These are phyloP conservation scores for Podila clonocystis DNA, from an alignment of 192 early-diverging fungal species.

Conservation along the genomic window DNA sequence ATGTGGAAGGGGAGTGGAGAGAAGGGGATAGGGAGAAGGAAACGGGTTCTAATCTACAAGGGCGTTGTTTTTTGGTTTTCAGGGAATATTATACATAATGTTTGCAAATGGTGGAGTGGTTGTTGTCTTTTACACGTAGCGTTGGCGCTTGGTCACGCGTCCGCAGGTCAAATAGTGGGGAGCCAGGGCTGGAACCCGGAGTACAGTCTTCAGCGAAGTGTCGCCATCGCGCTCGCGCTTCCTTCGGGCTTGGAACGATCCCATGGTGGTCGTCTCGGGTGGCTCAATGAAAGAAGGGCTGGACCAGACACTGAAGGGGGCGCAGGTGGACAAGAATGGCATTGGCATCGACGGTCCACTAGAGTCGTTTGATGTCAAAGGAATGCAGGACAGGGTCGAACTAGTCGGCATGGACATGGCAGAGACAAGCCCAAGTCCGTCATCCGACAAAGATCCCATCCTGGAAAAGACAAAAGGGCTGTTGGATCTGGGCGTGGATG, in stretches of 20 bases:
- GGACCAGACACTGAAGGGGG: not conserved
- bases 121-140: constrained; percentile 5
- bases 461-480: not conserved
- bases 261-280: too few species aligned
- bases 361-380: not conserved
- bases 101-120: too few species aligned
- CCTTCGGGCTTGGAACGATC: not conserved
- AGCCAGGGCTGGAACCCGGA: not conserved
- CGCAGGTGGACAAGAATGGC: not conserved
- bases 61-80: not conserved
- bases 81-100: not conserved
- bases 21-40: constrained; percentile 17
- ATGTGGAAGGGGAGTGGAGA: not conserved
- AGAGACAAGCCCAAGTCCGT: not conserved
- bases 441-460: not conserved
- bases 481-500: not conserved
- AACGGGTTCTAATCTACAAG: not conserved
- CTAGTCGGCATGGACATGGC: not conserved
- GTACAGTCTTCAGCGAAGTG: not conserved
- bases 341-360: not conserved
- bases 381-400: not conserved
- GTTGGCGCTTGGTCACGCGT: constrained; percentile 33
- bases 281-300: not conserved
- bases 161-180: constrained; percentile 13
- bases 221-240: constrained; percentile 11